Evolutionary conservation across 202 grass and related monocot species (phyloP), one percentile per base, ranked within the genome.

Genomic region (Saccharum hybrid): DNA sequence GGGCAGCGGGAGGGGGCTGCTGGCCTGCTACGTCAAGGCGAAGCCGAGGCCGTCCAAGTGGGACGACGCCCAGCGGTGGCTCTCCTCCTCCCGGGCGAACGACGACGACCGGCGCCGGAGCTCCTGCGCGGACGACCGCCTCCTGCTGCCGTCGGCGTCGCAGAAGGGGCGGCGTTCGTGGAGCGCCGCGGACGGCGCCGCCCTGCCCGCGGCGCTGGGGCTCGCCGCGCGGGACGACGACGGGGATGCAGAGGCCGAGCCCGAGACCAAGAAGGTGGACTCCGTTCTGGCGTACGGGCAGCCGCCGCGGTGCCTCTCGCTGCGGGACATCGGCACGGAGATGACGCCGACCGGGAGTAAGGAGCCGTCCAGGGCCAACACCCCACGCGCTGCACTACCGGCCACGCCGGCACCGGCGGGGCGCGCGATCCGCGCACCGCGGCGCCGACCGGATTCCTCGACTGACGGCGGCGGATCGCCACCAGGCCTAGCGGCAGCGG

Each of bases 61-160:
- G 90, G 90, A 88, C 80, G 86, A 89, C 75, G 90, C 90, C 7
- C 90, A 88, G 63, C 83, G 88, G 57, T 92, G 86, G 90, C 80
- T 92, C 19, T 79, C 78, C 43, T 67, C 77, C 0, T 61, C 72
- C 26, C 75, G 83, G 6, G 22, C 84, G 28, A 62, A 75, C 19
- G 67, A 43, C 72, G 71, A 73, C 38, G 66, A 64, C 68, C 86
- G 59, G 38, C 83, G 74, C n/a, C 51, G 79, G 75, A 80, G 84
- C 83, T 88, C 83, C 5, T 69, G 46, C 66, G 83, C 90, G n/a
- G 80, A 88, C 66, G 75, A 86, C 80, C 54, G 83, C 4, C n/a
- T 67, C 28, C 83, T 92, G 70, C 80, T 84, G 9, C 66, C 62
- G 18, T 72, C 57, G 1, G 42, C 76, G 76, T 76, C 83, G 73